Evolutionary conservation across 2,329 filamentous ascomycete genomes (phyloP), one percentile per base, ranked within the genome.

Genomic region (Botryosphaeria dothidea): DNA sequence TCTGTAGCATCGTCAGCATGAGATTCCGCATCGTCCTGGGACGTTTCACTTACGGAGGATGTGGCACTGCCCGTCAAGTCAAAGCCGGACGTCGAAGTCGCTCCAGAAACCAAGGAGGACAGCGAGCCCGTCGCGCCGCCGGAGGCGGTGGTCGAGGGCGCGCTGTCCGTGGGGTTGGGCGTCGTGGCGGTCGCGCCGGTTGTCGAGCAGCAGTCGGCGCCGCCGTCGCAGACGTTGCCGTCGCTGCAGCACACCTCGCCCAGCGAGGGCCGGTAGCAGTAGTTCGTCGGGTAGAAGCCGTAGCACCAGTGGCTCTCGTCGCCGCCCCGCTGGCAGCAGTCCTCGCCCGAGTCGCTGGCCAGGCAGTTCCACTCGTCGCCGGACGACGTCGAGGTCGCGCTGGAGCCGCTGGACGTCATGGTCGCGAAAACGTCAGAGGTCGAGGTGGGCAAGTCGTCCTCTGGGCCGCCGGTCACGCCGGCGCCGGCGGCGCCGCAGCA

Each of bases 221-320:
- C 45, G 21, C 45, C 21, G 21, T n/a, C 21, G 60, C 60, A 62
- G 4, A 41, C n/a, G 23, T 9, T 38, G 13, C 43, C 52, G 43
- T 58, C 62, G 29, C n/a, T 48, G 43, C 62, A 65, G 62, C 62
- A 65, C 17, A 65, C 62, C 46, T 65, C 62, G 27, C 62, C 62
- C 21, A 31, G 27, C 4, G n/a, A 41, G 52, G 62, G 62, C 5
- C 52, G 41, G 29, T 60, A 65, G 62, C 62, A 65, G 41, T 52
- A 49, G 41, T 48, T 58, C 8, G 52, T 58, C 17, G 62, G 62
- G 25, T 45, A 54, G 36, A 34, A 43, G 36, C 61, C 61, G 48
- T 21, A 52, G 61, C 61, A 63, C 48, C 38, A 63, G 34, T 54
- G 48, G n/a, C 29, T 34, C n/a, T 36, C 61, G 13, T 25, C 13